phyloP scores from a whole-genome alignment of 768 basidiomycete species.

The Suillus alpinus region DNA sequence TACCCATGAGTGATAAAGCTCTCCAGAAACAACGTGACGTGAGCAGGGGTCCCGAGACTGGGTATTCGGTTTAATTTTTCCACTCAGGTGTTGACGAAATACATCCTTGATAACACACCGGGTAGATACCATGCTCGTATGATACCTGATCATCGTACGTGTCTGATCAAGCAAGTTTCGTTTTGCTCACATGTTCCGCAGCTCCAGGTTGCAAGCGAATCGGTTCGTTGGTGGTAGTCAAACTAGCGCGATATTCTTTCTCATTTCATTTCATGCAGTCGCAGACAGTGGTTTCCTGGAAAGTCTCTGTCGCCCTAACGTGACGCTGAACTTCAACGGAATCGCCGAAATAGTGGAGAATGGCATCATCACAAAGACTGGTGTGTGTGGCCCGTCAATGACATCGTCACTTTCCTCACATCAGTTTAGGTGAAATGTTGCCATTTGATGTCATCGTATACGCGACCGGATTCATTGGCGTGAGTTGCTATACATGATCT shows the following conservation, averaged over 20 bases:
- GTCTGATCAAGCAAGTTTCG: background rate
- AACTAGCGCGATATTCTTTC: background rate
- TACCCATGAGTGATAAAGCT: slow-evolving; percentile 5
- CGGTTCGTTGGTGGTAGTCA: slow-evolving; percentile 8
- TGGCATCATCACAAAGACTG: slow-evolving; percentile 26
- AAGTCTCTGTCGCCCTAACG: slow-evolving; percentile 18
- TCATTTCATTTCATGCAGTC: slow-evolving; percentile 10
- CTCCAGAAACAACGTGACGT: slow-evolving; percentile 15
- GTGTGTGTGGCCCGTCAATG: background rate
- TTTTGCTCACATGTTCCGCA: slow-evolving; percentile 14
- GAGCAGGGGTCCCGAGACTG: background rate
- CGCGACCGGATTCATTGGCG: slow-evolving; percentile 32
- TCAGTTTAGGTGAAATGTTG: slow-evolving; percentile 20
- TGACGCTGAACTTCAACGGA: slow-evolving; percentile 23
- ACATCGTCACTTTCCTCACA: background rate
- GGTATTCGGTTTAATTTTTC: background rate
- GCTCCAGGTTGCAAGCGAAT: slow-evolving; percentile 62
- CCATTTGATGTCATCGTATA: slow-evolving; percentile 32
- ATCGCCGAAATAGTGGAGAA: slow-evolving; percentile 15
- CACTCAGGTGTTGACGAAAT: slow-evolving; percentile 37
- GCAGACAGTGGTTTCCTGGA: slow-evolving; percentile 26
- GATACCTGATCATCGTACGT: slow-evolving; percentile 52
- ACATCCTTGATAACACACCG: slow-evolving; percentile 49
- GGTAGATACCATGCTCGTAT: slow-evolving; percentile 46
- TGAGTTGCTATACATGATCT: slow-evolving; percentile 9